A percentile compares a stretch with the other conserved stretches of the same genome.
These are phyloP conservation scores for sweet orange (Citrus sinensis) DNA, from an alignment of 345 rosid species.

Conservation along the genomic window DNA sequence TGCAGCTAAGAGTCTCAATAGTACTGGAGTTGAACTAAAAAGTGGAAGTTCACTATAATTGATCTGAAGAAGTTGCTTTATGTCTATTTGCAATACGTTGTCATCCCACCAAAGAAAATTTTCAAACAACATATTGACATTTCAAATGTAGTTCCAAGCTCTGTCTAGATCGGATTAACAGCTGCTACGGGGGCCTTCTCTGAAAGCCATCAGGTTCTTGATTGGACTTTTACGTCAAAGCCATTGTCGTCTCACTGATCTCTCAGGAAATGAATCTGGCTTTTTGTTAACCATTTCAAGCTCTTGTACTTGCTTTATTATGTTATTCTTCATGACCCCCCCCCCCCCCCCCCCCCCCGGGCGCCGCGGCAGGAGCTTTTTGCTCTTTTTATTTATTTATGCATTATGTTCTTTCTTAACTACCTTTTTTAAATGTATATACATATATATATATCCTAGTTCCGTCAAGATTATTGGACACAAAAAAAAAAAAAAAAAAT, in stretches of 20 bases:
- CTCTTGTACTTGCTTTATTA: too few species aligned
- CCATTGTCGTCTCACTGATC: background rate
- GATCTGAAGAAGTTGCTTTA: constrained; percentile 11
- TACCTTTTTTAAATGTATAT: too few species aligned
- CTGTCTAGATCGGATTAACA: constrained; percentile 34
- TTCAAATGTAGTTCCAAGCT: constrained; percentile 19
- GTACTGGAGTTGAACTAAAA: constrained; percentile 31
- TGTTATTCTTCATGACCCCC: too few species aligned
- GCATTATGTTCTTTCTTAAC: too few species aligned
- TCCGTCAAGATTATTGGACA: too few species aligned
- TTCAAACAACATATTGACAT: constrained; percentile 27
- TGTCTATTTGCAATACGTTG: constrained; percentile 26
- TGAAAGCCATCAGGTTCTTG: constrained; percentile 27
- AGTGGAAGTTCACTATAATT: constrained; percentile 30
- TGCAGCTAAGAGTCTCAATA: constrained; percentile 17
- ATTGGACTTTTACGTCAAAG: constrained; percentile 5
- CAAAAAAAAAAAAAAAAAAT: too few species aligned
- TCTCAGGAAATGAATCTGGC: too few species aligned
- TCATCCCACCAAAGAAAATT: constrained; percentile 11
- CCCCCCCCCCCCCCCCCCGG: too few species aligned
- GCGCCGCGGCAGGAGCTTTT: too few species aligned
- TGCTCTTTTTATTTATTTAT: too few species aligned
- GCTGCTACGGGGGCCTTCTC: constrained; percentile 26
- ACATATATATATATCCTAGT: too few species aligned
- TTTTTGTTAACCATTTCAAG: too few species aligned